These are phyloP conservation scores for Neofusicoccum sp. DNA, from an alignment of 2,329 filamentous ascomycete genomes.

Conservation along the genomic window DNA sequence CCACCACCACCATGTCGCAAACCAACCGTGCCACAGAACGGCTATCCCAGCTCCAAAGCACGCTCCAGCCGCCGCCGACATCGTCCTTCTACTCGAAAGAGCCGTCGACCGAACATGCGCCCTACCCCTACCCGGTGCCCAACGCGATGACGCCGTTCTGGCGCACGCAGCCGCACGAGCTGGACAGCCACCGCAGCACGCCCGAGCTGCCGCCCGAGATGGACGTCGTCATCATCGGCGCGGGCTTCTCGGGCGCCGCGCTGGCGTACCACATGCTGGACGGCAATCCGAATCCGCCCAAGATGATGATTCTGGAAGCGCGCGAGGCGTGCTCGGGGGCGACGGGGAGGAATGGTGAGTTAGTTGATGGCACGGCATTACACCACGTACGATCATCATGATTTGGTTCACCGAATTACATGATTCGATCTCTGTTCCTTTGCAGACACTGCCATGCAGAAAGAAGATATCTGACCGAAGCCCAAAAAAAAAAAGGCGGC, in stretches of 20 bases:
- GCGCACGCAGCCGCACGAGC: conserved; percentile 31
- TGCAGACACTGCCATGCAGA: background rate
- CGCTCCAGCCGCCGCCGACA: background rate
- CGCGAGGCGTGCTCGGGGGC: conserved; percentile 27
- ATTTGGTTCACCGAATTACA: too few species aligned
- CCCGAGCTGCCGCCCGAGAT: conserved; percentile 27
- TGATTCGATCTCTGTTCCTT: too few species aligned
- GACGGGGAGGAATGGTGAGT: conserved; percentile 33
- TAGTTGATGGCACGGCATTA: background rate
- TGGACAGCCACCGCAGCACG: conserved; percentile 31
- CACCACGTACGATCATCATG: background rate
- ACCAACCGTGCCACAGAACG: background rate
- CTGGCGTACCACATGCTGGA: conserved; percentile 32
- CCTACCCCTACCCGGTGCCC: conserved; percentile 26
- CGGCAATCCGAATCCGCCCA: conserved; percentile 17
- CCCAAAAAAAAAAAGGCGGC: background rate
- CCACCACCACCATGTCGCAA: background rate
- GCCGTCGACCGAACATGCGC: conserved; percentile 13
- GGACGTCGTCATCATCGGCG: conserved; percentile 35
- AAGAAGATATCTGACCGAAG: background rate
- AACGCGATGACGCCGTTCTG: conserved; percentile 36
- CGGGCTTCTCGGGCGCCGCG: conserved; percentile 34
- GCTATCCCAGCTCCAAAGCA: background rate
- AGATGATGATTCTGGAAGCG: conserved; percentile 28
- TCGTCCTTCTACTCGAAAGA: conserved; percentile 7